Conservation (phyloP, 257 asterid species). For the Rhazya stricta region DNA sequence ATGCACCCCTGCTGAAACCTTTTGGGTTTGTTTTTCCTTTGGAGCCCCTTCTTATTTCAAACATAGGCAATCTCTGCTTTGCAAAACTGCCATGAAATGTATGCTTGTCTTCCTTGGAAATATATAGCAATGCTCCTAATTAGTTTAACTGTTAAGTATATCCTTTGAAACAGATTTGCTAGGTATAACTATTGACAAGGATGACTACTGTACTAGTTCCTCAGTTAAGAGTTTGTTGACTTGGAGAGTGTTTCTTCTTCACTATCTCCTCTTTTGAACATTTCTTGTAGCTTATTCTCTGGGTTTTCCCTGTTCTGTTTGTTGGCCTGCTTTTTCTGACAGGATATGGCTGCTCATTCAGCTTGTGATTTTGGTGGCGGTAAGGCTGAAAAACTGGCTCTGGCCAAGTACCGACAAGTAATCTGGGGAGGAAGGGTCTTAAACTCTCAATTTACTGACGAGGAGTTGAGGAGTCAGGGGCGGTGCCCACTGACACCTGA, state of each 20-base stretch:
- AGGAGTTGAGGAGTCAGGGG: conserved; percentile 94
- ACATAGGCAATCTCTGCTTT: background rate
- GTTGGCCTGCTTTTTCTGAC: conserved; percentile 17
- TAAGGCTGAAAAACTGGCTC: conserved; percentile 87
- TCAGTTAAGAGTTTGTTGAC: background rate
- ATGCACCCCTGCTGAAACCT: background rate
- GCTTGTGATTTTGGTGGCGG: conserved; percentile 99
- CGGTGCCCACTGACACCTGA: conserved; percentile 98
- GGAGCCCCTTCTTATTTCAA: background rate
- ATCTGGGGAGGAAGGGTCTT: conserved; percentile 97
- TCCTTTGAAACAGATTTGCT: background rate
- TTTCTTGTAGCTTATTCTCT: background rate
- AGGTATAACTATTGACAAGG: background rate
- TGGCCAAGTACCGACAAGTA: conserved; percentile 92
- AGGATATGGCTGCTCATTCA: conserved; percentile 99
- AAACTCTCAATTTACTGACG: conserved; percentile 94
- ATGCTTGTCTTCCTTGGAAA: background rate
- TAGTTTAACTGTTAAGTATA: background rate
- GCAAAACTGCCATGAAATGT: too few relatives aligned
- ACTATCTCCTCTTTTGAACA: background rate
- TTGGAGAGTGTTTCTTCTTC: background rate
- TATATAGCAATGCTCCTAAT: background rate
- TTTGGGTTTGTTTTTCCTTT: background rate
- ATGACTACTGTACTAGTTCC: background rate
- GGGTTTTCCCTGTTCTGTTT: background rate